phyloP scores from a whole-genome alignment of 192 early-diverging fungal genomes.

The Coemansia sp. region DNA sequence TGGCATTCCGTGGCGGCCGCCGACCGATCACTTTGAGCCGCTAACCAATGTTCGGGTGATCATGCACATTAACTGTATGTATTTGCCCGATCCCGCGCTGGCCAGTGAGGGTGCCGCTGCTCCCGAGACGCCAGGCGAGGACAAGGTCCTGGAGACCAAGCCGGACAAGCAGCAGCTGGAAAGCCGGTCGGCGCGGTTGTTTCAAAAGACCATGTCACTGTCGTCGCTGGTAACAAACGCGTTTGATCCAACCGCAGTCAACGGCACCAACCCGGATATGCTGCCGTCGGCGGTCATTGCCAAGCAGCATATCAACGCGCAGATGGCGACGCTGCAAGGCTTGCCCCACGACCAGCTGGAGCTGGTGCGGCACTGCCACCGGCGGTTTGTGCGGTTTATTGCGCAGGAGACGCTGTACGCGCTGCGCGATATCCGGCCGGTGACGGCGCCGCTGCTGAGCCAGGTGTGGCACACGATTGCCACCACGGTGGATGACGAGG shows the following conservation, averaged over 20 bases:
- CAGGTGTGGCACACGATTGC: slow-evolving; percentile 52
- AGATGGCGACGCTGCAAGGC: slow-evolving; percentile 40
- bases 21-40: slow-evolving; percentile 48
- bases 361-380: slow-evolving; percentile 41
- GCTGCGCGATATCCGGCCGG: slow-evolving; percentile 41
- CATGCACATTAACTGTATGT: slow-evolving; percentile 47
- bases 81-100: slow-evolving; percentile 22
- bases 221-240: slow-evolving; percentile 31
- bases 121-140: slow-evolving; percentile 4
- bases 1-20: slow-evolving; percentile 38
- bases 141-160: slow-evolving; percentile 17
- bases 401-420: slow-evolving; percentile 47
- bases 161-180: slow-evolving; percentile 31
- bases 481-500: slow-evolving; percentile 46
- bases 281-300: slow-evolving; percentile 37
- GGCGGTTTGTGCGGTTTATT: slow-evolving; percentile 42
- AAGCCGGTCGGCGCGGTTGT: slow-evolving; percentile 26
- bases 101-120: background rate
- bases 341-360: slow-evolving; percentile 45
- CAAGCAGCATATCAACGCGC: slow-evolving; percentile 34
- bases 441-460: slow-evolving; percentile 34
- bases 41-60: slow-evolving; percentile 40
- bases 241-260: slow-evolving; percentile 16
- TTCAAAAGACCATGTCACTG: slow-evolving; percentile 49
- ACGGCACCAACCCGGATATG: slow-evolving; percentile 1